Evolutionary conservation across 2,329 filamentous ascomycete species (phyloP), one percentile per base, ranked within the genome.

Genomic region (Epichloe hybrida): DNA sequence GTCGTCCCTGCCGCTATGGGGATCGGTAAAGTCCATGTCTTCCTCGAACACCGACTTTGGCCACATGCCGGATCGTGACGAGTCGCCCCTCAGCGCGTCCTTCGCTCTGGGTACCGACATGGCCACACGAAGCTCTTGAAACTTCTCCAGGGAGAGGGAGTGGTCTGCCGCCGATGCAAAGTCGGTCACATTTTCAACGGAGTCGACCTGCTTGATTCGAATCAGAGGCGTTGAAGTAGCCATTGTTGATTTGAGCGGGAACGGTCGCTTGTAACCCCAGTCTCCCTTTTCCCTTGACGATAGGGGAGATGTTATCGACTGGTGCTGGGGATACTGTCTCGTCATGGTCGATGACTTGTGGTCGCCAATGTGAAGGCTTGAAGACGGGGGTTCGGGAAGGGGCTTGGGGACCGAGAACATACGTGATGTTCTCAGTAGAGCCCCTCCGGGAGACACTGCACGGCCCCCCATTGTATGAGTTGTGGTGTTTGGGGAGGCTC

Each of bases 211-310:
- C 60, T 81, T 82, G 58, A 97, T 70, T 56, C 87, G 80, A 50
- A 95, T 77, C 47, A 86, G 73, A 9, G 89, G 86, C n/a, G 81
- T 83, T 6, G 83, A 80, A 6, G 81, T 81, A 50, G 80, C 79
- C 20, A 81, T 79, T 5, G 88, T 90, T 3, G 84, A 82, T 64
- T 84, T 84, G 8, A 84, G 69, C 1, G 91, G 91, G 5, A 97
- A 73, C 1, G 88, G 76, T 50, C 91, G 76, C 71, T 97, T 97
- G 59, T 96, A 72, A 13, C 91, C 91, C 90, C 91, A 97, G 62
- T 97, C 91, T 37, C 91, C 91, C 61, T 80, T 80, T 40, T 75
- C 72, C 23, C 88, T 76, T 7, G 89, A 90, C 17, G 81, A 76
- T 43, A 76, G 71, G 5, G 88, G 84, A 0, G 88, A 90, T 13